A percentile compares a stretch with the other conserved stretches of the same genome.
Conservation (phyloP, 352 stramenopile genomes). For the Blastocystis sp. region DNA sequence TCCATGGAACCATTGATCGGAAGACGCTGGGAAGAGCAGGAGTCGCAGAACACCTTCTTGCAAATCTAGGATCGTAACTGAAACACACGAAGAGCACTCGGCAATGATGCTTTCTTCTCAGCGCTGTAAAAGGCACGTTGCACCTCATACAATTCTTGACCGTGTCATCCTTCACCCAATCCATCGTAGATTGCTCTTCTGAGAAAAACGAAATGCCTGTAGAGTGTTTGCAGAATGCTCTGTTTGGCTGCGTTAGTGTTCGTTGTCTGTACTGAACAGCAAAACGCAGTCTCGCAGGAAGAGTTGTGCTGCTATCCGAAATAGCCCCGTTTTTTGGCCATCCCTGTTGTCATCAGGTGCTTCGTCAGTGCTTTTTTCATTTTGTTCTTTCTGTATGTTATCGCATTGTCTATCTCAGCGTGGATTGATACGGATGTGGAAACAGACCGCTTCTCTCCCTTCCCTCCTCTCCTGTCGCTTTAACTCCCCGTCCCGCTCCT, state of each 20-base stretch:
- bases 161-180: constrained; percentile 64
- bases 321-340: background rate
- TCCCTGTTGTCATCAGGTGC: background rate
- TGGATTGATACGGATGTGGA: background rate
- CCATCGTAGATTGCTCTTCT: constrained; percentile 2
- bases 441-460: background rate
- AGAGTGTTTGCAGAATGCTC: too few species aligned
- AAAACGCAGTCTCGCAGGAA: too few species aligned
- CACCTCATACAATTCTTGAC: constrained; percentile 68
- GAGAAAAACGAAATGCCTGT: too few species aligned
- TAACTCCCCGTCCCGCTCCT: background rate
- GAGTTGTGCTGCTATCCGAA: background rate
- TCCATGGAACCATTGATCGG: constrained; percentile 52
- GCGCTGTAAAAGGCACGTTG: constrained; percentile 48
- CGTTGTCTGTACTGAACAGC: too few species aligned
- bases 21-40: constrained; percentile 57
- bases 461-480: background rate
- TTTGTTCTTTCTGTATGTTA: background rate
- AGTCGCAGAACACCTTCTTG: constrained; percentile 67
- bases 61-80: constrained; percentile 43
- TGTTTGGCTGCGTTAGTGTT: too few species aligned
- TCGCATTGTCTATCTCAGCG: background rate
- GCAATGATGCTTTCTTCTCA: constrained; percentile 69
- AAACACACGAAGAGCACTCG: background rate
- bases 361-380: background rate